Conservation (phyloP, 2,329 filamentous ascomycete species). For the Bimuria novae-zelandiae region DNA sequence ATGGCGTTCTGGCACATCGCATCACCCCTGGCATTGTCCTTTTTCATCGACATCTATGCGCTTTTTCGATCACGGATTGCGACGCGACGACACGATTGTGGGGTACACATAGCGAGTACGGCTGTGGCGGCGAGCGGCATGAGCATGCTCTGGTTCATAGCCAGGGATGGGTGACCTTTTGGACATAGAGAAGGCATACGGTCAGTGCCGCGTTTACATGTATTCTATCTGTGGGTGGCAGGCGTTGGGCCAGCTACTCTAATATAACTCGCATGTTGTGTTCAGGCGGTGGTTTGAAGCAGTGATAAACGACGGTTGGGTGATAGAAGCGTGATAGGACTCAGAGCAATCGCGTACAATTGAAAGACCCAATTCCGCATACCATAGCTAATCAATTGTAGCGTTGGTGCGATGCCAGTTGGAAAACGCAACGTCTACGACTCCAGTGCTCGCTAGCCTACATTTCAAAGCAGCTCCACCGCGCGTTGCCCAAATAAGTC, state of each 20-base stretch:
- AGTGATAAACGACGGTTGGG: too few species aligned
- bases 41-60: background rate
- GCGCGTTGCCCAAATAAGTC: too few species aligned
- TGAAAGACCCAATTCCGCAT: too few species aligned
- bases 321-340: too few species aligned
- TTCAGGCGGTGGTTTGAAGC: background rate
- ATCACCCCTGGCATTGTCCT: background rate
- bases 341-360: too few species aligned
- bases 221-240: constrained; percentile 3
- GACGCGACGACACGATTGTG: background rate
- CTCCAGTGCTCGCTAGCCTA: too few species aligned
- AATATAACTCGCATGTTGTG: background rate
- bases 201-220: background rate
- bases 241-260: background rate
- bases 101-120: background rate
- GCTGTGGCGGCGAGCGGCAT: background rate
- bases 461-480: too few species aligned
- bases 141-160: constrained; percentile 8
- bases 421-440: too few species aligned
- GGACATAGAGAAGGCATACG: constrained; percentile 6
- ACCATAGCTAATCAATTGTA: too few species aligned
- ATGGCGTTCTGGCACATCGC: constrained; percentile 6
- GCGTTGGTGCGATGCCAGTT: too few species aligned
- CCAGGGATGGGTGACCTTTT: constrained; percentile 1
- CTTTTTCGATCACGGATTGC: background rate